Percentiles rank a stretch among this genome's conserved stretches.
phyloP scores from a whole-genome alignment of 1,284 basidiomycete species.

The Thelephora terrestris region DNA sequence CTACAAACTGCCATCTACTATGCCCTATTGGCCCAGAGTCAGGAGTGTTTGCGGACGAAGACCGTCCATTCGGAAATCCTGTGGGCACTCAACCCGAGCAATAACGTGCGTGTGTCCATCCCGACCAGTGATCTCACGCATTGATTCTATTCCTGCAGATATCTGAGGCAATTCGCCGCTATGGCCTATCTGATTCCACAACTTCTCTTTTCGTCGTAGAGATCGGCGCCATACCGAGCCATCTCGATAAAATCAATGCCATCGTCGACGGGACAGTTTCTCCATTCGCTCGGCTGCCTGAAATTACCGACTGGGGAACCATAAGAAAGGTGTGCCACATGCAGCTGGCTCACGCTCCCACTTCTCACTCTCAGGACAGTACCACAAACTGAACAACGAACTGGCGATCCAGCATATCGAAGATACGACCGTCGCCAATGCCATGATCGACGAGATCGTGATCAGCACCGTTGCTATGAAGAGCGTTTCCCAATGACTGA shows the following conservation, averaged over 20 bases:
- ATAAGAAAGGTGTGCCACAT: slow-evolving; percentile 55
- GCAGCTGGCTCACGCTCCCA: background rate
- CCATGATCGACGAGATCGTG: slow-evolving; percentile 54
- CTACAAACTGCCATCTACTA: slow-evolving; percentile 76
- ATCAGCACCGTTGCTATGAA: slow-evolving; percentile 76
- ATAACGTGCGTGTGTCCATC: slow-evolving; percentile 47
- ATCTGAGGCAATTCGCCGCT: slow-evolving; percentile 74
- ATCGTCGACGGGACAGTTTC: slow-evolving; percentile 48
- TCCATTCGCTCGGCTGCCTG: slow-evolving; percentile 34
- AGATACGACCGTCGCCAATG: slow-evolving; percentile 29
- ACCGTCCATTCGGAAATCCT: slow-evolving; percentile 83
- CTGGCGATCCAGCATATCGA: slow-evolving; percentile 28
- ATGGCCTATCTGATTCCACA: slow-evolving; percentile 69
- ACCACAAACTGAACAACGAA: slow-evolving; percentile 66
- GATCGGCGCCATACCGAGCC: slow-evolving; percentile 34
- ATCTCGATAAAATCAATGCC: slow-evolving; percentile 36
- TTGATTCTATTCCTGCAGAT: slow-evolving; percentile 43
- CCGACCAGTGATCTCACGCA: background rate
- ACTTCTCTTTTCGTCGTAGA: slow-evolving; percentile 66
- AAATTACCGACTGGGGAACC: slow-evolving; percentile 57
- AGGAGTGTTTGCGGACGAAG: slow-evolving; percentile 55
- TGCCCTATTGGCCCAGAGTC: slow-evolving; percentile 61
- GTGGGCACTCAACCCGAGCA: slow-evolving; percentile 73
- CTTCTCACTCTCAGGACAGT: slow-evolving; percentile 30
- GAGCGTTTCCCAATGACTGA: slow-evolving; percentile 31